Base-by-base conservation (phyloP, 306 rosid genomes). In the Cyclanthera cordifolia region DNA sequence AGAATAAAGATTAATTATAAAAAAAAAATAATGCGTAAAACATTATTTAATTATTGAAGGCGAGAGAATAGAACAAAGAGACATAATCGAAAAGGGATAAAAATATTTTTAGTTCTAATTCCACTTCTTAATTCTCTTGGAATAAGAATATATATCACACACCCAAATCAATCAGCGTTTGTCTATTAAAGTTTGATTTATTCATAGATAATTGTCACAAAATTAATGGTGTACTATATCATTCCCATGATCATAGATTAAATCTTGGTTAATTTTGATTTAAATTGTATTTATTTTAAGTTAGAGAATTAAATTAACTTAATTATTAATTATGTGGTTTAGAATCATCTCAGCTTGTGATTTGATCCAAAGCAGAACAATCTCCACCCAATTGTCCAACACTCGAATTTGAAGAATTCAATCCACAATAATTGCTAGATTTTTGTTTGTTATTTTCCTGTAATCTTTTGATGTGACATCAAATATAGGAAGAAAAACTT, bases 111-210 rank as follows among this genome's bases (percentile, higher is more conserved):
- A 69, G 75, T 77, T 56, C 34, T 37, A 23, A 45, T 64, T 64
- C 70, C 70, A 64, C 17, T 57, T 32, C 51, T 25, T 79, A 77
- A 86, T 84, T 88, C 88, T 41, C 73, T 49, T 24, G 74, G 64
- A 79, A 72, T 54, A 67, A 85, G 76, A 82, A 79, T n/a, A n/a
- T n/a, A n/a, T n/a, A n/a, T 77, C 73, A 70, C 56, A 8, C 45
- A 72, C 74, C 74, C 80, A 76, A 81, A 72, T 76, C 75, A 69
- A 82, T 79, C 82, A 71, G 75, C 3, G 46, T 32, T 34, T 61
- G 86, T 85, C 78, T 65, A 56, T 72, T 81, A 76, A 80, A 85
- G 81, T 70, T 75, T 47, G 67, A 75, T 74, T 77, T 74, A n/a
- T 61, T 61, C 20, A 61, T 41, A 64, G 52, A 43, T 41, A 13